phyloP scores from a whole-genome alignment of 1,139 yeast species.

The Hyphopichia buzzinii region DNA sequence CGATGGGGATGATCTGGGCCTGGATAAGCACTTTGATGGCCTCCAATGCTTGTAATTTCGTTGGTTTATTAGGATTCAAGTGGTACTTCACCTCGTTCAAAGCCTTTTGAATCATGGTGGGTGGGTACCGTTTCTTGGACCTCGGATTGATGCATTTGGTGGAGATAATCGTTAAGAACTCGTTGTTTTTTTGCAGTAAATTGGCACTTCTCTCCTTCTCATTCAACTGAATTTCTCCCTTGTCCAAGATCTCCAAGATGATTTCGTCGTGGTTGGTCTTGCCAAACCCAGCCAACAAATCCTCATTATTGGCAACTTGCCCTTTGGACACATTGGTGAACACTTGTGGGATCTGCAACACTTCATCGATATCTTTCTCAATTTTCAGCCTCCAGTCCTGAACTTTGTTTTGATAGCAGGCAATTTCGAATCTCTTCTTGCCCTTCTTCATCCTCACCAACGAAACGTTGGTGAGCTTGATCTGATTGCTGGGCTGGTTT shows the following conservation, averaged over 20 bases:
- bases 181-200: conserved; percentile 73
- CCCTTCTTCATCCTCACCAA: conserved; percentile 88
- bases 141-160: conserved; percentile 91
- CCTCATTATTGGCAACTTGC: conserved; percentile 87
- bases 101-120: conserved; percentile 89
- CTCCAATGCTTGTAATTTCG: conserved; percentile 88
- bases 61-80: conserved; percentile 71
- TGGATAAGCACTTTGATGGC: conserved; percentile 78
- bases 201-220: conserved; percentile 88
- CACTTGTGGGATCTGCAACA: conserved; percentile 92
- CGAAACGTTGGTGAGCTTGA: conserved; percentile 90
- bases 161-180: conserved; percentile 78
- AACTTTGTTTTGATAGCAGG: conserved; percentile 95
- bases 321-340: conserved; percentile 94
- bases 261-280: conserved; percentile 72
- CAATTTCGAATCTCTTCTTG: conserved; percentile 87
- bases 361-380: conserved; percentile 94
- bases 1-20: conserved; percentile 85
- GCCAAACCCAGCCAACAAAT: conserved; percentile 70
- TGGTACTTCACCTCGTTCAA: conserved; percentile 78
- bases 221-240: conserved; percentile 92
- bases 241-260: conserved; percentile 73
- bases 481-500: conserved; percentile 86
- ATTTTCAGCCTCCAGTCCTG: conserved; percentile 90
- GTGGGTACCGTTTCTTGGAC: conserved; percentile 88